Base-by-base conservation (phyloP, 345 rosid genomes). In the Passiflora organensis region DNA sequence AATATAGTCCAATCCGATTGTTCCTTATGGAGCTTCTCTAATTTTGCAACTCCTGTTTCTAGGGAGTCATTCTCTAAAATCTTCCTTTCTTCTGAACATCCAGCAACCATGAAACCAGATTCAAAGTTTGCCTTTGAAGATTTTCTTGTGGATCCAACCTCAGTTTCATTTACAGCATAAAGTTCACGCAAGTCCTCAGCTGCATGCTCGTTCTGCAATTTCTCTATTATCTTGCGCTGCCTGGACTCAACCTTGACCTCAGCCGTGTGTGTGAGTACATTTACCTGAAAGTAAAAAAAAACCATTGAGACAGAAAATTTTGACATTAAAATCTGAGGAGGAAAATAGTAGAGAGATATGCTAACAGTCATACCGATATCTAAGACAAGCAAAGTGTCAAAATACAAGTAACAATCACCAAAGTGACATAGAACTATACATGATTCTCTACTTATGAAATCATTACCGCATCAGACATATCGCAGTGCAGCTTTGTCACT, bases 401-500 rank as follows among this genome's bases (percentile, higher is more conserved):
- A 28, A 3, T 8, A 28, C 8, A 8, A 28, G 34, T 8, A 28
- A 28, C n/a, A 28, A 28, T 28, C 34, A 28, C 3, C 8, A 28
- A 28, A 28, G 3, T 28, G 34, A 2, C 8, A 28, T 28, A 28
- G 34, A 8, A 28, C 34, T 28, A 3, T 28, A 28, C 3, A 8
- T 28, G 3, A 28, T 28, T 28, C 34, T 8, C 34, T n/a, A 47
- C 13, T 18, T 2, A 1, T 15, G 18, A 20, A 0, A 10, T 10
- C 43, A 10, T 39, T 48, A 48, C 52, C 24, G 52, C 52, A 48
- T 47, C 51, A 19, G 51, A 47, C 51, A 47, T 21, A 20, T 47
- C 51, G 21, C 48, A 44, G 48, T 44, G 50, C 32, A 55, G 59
- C 18, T 55, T 55, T 12, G 59, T 55, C 5, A 56, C 60, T 38